Conservation (phyloP, 2,329 filamentous ascomycete species). For the Curvularia sp. region DNA sequence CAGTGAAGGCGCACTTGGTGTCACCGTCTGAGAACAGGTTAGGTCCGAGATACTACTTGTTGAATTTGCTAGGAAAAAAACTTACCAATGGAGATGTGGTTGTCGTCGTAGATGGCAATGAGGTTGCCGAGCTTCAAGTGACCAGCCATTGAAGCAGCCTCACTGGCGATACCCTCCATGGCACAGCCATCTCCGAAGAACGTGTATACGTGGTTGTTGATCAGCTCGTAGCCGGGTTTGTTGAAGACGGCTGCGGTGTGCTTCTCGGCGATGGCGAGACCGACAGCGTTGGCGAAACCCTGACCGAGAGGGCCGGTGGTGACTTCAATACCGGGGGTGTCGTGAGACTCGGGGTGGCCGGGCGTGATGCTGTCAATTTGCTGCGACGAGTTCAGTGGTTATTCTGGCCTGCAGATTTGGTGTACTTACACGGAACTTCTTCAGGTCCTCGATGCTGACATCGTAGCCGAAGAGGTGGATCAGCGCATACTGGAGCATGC, state of each 20-base stretch:
- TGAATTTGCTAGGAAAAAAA: not conserved
- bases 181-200: slow-evolving; percentile 98
- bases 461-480: slow-evolving; percentile 95
- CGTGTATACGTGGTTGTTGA: slow-evolving; percentile 96
- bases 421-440: slow-evolving; percentile 87
- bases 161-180: slow-evolving; percentile 96
- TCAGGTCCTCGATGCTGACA: slow-evolving; percentile 87
- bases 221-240: slow-evolving; percentile 88
- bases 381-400: slow-evolving; percentile 48
- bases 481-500: slow-evolving; percentile 99
- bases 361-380: slow-evolving; percentile 83
- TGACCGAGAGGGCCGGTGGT: slow-evolving; percentile 98
- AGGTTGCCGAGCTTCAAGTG: slow-evolving; percentile 98
- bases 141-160: slow-evolving; percentile 90
- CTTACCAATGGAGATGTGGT: slow-evolving; percentile 86
- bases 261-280: slow-evolving; percentile 94
- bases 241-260: slow-evolving; percentile 93
- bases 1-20: slow-evolving; percentile 95
- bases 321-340: slow-evolving; percentile 96
- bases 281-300: slow-evolving; percentile 96
- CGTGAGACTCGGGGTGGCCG: slow-evolving; percentile 94
- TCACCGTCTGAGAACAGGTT: slow-evolving; percentile 72
- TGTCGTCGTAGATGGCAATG: slow-evolving; percentile 97
- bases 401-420: slow-evolving; percentile 57
- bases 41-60: slow-evolving; percentile 11